Base-by-base conservation (phyloP, 2,329 filamentous ascomycete species). In the Colletotrichum caudatum region DNA sequence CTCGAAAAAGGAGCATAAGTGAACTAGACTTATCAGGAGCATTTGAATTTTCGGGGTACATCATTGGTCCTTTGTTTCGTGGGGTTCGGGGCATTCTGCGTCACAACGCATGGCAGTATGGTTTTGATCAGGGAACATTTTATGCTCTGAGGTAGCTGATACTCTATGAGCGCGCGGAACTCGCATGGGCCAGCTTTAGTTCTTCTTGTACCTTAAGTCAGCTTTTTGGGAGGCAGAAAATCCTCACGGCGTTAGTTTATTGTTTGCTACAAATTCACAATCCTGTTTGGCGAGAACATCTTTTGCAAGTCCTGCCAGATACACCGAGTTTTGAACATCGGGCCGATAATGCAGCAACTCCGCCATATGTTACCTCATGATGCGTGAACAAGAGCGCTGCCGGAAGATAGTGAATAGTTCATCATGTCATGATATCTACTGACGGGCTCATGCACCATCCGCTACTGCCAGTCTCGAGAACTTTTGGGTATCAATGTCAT, bases 131-230 rank as follows among this genome's bases (percentile, higher is more conserved):
- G 71, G 74, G 76, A 81, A 76, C 79, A 82, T 82, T 51, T 79
- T 81, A 81, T 78, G 77, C 77, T 76, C 76, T 77, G 77, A 79
- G 76, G 76, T 80, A 77, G 76, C 76, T 77, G 75, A 77, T 81
- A 78, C 74, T 77, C 74, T 76, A 76, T 77, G 77, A 75, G 76
- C 77, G 75, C 77, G 75, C 76, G 78, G 75, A 75, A 74, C 74
- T 75, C 73, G 74, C 73, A 75, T 64, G 75, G 75, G 75, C 75
- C 69, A 78, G 80, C 77, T 81, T 76, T 78, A 76, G 75, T 75
- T 75, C 76, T 76, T 79, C 56, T 81, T 83, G 81, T 83, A 82
- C 80, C 78, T 78, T 83, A 82, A 80, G 78, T 78, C 82, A 83
- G 77, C 53, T 78, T 81, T 74, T 78, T 77, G 71, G 74, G 76